phyloP scores from a whole-genome alignment of 441 rosid species.

The Viola pubescens region DNA sequence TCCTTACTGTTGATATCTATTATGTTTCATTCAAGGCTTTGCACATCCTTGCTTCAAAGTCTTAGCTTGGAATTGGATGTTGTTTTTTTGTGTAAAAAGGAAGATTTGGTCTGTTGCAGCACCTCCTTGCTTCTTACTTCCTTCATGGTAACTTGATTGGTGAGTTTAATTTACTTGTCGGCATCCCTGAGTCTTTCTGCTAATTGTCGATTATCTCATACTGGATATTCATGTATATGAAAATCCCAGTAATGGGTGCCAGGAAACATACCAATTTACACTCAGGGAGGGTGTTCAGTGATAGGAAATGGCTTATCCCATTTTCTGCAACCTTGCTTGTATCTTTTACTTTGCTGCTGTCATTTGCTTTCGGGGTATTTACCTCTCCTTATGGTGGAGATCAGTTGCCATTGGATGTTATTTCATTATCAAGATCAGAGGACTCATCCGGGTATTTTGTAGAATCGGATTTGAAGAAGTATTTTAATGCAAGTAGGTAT shows the following conservation, averaged over 20 bases:
- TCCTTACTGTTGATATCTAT: background rate
- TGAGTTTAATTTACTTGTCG: constrained; percentile 14
- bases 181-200: constrained; percentile 14
- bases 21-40: no score
- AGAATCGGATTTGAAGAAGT: constrained; percentile 51
- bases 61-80: constrained; percentile 22
- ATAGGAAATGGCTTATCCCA: constrained; percentile 80
- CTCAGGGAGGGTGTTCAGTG: constrained; percentile 61
- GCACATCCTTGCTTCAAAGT: constrained; percentile 22
- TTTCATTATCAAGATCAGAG: constrained; percentile 37
- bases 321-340: constrained; percentile 75
- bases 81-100: constrained; percentile 24
- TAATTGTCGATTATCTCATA: constrained; percentile 16
- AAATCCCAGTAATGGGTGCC: constrained; percentile 38
- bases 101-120: constrained; percentile 28
- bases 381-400: constrained; percentile 40
- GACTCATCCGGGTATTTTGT: constrained; percentile 59
- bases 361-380: constrained; percentile 36
- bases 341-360: constrained; percentile 51
- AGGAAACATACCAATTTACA: constrained; percentile 54
- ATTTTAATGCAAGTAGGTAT: constrained; percentile 23
- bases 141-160: constrained; percentile 10
- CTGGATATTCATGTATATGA: constrained; percentile 38
- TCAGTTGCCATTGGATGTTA: constrained; percentile 40
- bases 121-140: constrained; percentile 32